Base-by-base conservation (phyloP, 495 filamentous ascomycete genomes). In the Pseudevernia furfuracea region DNA sequence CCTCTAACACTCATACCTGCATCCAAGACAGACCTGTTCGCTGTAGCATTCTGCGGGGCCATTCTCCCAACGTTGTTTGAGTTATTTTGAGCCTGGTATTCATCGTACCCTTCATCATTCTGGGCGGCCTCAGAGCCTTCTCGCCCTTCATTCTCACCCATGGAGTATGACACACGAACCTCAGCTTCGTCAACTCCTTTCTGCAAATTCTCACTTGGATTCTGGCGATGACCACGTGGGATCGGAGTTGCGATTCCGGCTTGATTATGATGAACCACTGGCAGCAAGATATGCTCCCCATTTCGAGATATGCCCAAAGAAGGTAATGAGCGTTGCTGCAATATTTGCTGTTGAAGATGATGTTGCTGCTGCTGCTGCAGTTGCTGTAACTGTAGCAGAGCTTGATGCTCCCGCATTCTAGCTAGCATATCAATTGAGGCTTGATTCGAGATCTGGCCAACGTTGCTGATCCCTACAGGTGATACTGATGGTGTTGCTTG, bases 181-280 rank as follows among this genome's bases (percentile, higher is more conserved):
- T 95, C 88, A 46, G 77, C 86, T 30, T 79, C 78, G 58, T 95
- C 89, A 53, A 96, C 84, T 66, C 95, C 91, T 70, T 87, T 85
- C 73, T 96, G 90, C 36, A 97, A 79, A 39, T 83, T 89, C 62
- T 85, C 82, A 65, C 85, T 89, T 46, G 87, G 74, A 67, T 89
- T 88, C 58, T 87, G 86, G 44, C 76, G 77, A 66, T 87, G 85
- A 28, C 84, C 81, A 61, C 83, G 82, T 52, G 87, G 87, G 46
- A 81, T 85, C 14, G 87, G 87, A 49, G 84, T 80, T 57, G 83
- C 85, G 70, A 90, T 83, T 49, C 85, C 80, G 39, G 71, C 72
- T 66, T 77, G 75, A 23, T 49, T 53, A 14, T 37, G 21, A 25
- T 32, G 48, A 17, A 36, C 12, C n/a, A 56, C 36, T 52, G 57